Evolutionary conservation across 768 basidiomycete genomes (phyloP), one percentile per base, ranked within the genome.

Genomic region (Xerocomus potaroensis): DNA sequence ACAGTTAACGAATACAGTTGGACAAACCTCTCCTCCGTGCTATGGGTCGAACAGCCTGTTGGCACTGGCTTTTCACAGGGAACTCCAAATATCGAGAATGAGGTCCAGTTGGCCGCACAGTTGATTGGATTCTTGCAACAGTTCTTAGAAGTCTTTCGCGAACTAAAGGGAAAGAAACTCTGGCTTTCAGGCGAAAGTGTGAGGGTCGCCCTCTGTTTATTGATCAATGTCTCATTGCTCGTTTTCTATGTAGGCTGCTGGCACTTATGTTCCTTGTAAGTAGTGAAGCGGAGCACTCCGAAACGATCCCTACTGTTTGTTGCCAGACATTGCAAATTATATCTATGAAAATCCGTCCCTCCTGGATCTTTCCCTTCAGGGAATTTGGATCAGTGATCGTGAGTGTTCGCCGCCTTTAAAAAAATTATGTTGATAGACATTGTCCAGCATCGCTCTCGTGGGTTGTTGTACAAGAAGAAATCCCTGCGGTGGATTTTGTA

Each of bases 61-160:
- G 87, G 87, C 5, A 88, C 86, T 5, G 87, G 87, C 0, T 89
- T 81, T 61, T 83, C 83, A 3, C 83, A 83, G 49, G 87, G 87
- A 15, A 69, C 50, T 12, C 84, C 87, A 1, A 78, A 81, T 47
- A 80, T 81, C 31, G 64, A 71, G 61, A 76, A 77, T 18, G 76
- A 87, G 53, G 51, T 76, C 41, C 73, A 83, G 37, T 68, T 87
- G 0, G 81, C 81, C 7, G 77, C 65, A 8, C 76, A 79, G 42
- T 60, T 78, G 1, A 68, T 71, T 3, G 77, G 63, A 8, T 89
- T 89, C 63, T 43, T 90, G 56, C 75, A 81, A 48, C 87, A 90
- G 57, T 90, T 89, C 67, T 70, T 90, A 5, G 73, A 81, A 21
- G 78, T 90, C 4, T 90, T 90, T 67, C 69, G 70, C 0, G 87